These are phyloP conservation scores for Globisporangium yorkense DNA, from an alignment of 352 stramenopile genomes.

Conservation along the genomic window DNA sequence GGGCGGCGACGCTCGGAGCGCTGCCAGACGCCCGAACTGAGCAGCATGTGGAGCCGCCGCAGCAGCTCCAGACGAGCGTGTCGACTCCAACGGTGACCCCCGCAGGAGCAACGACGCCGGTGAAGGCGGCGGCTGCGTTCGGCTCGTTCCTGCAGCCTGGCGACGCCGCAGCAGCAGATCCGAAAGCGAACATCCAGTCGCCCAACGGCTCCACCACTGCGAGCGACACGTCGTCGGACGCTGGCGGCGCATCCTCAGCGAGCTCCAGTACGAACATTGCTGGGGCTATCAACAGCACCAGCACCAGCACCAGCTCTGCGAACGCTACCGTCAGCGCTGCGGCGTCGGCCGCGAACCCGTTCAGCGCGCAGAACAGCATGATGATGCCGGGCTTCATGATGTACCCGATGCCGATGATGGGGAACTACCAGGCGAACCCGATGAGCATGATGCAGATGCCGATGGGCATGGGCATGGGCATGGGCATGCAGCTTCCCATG, in stretches of 20 bases:
- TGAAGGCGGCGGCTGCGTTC: background rate
- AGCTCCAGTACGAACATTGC: background rate
- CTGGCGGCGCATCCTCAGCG: background rate
- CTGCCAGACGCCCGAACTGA: slow-evolving; percentile 15
- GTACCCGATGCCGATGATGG: slow-evolving; percentile 78
- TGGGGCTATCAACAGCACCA: slow-evolving; percentile 4
- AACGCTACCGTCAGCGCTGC: background rate
- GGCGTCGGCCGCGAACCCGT: background rate
- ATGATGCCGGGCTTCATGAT: slow-evolving; percentile 84
- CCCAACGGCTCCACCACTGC: slow-evolving; percentile 10
- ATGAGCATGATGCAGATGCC: slow-evolving; percentile 43
- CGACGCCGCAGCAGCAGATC: background rate
- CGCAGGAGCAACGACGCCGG: slow-evolving; percentile 1
- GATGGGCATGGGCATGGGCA: slow-evolving; percentile 32
- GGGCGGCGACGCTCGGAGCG: slow-evolving; percentile 30
- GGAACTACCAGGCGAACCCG: slow-evolving; percentile 34
- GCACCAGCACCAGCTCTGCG: slow-evolving; percentile 4
- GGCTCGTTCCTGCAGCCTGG: slow-evolving; percentile 7
- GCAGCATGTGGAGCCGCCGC: background rate
- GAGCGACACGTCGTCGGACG: slow-evolving; percentile 11
- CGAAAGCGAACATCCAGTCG: slow-evolving; percentile 3
- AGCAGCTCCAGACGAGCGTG: background rate
- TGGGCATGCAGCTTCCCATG: slow-evolving; percentile 42
- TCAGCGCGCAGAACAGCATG: slow-evolving; percentile 34
- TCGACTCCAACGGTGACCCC: slow-evolving; percentile 3